A percentile compares a stretch with the other conserved stretches of the same genome.
These are phyloP conservation scores for Cubamyces lactineus DNA, from an alignment of 768 basidiomycete species.

Conservation along the genomic window DNA sequence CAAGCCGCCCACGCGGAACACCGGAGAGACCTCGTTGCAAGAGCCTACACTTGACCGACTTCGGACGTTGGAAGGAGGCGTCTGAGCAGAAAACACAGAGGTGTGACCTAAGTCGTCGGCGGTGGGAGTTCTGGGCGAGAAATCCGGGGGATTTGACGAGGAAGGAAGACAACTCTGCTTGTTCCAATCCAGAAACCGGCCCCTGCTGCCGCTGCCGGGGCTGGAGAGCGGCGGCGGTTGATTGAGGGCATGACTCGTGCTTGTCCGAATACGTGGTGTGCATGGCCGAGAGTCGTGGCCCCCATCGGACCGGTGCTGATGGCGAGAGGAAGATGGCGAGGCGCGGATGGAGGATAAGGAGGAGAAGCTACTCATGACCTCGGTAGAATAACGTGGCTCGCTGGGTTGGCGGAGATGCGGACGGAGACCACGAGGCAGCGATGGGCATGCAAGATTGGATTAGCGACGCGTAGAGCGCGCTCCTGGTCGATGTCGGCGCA, in stretches of 20 bases:
- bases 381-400: constrained; percentile 29
- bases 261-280: constrained; percentile 12
- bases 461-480: constrained; percentile 23
- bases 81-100: constrained; percentile 13
- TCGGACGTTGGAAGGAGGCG: constrained; percentile 27
- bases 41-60: constrained; percentile 26
- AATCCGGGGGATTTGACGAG: constrained; percentile 21
- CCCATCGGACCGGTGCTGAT: constrained; percentile 21
- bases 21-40: constrained; percentile 26
- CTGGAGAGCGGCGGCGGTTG: constrained; percentile 15
- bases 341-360: constrained; percentile 26
- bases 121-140: constrained; percentile 19
- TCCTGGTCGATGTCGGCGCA: constrained; percentile 13
- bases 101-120: constrained; percentile 17
- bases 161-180: constrained; percentile 13
- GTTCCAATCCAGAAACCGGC: constrained; percentile 14
- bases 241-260: constrained; percentile 13
- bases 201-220: constrained; percentile 21
- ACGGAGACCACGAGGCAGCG: constrained; percentile 29
- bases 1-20: constrained; percentile 18
- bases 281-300: constrained; percentile 23
- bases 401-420: constrained; percentile 29
- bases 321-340: constrained; percentile 20
- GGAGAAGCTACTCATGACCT: constrained; percentile 31
- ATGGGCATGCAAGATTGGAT: constrained; percentile 14